These are phyloP conservation scores for Boechera stricta DNA, from an alignment of 345 rosid genomes.

Conservation along the genomic window DNA sequence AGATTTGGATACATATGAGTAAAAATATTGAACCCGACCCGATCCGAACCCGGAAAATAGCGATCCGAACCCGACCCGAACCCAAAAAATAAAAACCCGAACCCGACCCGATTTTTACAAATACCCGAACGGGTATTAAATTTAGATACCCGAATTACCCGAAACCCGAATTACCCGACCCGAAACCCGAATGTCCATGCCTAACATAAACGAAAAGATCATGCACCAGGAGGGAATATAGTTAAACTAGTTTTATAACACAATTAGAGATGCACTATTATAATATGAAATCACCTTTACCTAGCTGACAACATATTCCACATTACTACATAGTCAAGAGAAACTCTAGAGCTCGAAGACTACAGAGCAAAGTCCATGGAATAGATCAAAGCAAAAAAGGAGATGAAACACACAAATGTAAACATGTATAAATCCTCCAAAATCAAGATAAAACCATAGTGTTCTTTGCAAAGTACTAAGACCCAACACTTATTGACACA, in stretches of 20 bases:
- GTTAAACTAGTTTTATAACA: not conserved
- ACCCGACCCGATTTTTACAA: no score
- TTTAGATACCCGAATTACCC: no score
- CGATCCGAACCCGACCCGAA: no score
- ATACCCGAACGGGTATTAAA: no score
- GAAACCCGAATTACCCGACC: no score
- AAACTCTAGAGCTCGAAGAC: not conserved
- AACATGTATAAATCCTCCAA: no score
- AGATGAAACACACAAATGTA: not conserved
- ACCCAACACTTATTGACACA: slow-evolving; percentile 3
- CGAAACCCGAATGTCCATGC: no score
- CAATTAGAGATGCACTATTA: not conserved
- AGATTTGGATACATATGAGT: no score
- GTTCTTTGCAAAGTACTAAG: not conserved
- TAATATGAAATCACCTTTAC: not conserved
- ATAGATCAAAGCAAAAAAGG: slow-evolving; percentile 17
- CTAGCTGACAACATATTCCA: not conserved
- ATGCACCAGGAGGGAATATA: not conserved
- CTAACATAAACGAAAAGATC: not conserved
- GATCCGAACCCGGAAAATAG: no score
- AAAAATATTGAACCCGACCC: no score
- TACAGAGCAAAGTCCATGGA: not conserved
- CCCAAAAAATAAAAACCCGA: no score
- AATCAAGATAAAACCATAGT: no score
- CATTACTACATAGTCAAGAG: not conserved